These are phyloP conservation scores for Mycena albidolilacea DNA, from an alignment of 768 basidiomycete species.

Conservation along the genomic window DNA sequence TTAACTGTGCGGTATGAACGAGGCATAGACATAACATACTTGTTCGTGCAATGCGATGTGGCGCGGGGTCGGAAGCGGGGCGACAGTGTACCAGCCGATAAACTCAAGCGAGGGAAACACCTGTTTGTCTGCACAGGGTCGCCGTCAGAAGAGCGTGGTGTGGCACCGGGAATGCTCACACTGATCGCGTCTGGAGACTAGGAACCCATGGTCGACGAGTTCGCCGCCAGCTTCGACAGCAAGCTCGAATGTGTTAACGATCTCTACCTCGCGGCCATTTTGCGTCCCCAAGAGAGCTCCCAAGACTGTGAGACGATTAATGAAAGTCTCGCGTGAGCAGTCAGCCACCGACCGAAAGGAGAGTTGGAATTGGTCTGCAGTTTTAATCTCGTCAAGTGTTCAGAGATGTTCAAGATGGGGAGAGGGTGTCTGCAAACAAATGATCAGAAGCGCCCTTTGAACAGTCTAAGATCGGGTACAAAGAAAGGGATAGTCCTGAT, in stretches of 20 bases:
- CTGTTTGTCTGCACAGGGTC: conserved; percentile 85
- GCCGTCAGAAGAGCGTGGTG: conserved; percentile 16
- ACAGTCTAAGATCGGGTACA: conserved; percentile 58
- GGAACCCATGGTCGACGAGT: conserved; percentile 84
- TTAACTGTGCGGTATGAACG: conserved; percentile 8
- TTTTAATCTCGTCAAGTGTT: conserved; percentile 90
- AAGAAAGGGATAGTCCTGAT: conserved; percentile 80
- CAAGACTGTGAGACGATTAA: conserved; percentile 69
- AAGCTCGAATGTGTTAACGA: conserved; percentile 97
- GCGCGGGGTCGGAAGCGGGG: conserved; percentile 75
- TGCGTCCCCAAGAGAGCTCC: conserved; percentile 96
- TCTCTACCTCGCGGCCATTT: conserved; percentile 94
- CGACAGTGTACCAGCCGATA: conserved; percentile 97
- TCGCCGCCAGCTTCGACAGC: conserved; percentile 72
- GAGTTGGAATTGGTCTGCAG: conserved; percentile 74
- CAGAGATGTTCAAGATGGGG: conserved; percentile 96
- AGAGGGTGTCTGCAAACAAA: conserved; percentile 85
- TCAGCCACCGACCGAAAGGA: conserved; percentile 72
- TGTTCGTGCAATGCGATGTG: conserved; percentile 92
- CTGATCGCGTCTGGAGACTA: conserved; percentile 88
- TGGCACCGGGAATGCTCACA: conserved; percentile 60
- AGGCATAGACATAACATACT: conserved; percentile 54
- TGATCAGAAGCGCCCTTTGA: conserved; percentile 35
- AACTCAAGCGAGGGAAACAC: conserved; percentile 98
- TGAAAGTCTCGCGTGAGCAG: neutral